Evolutionary conservation across 2,329 filamentous ascomycete genomes (phyloP), one percentile per base, ranked within the genome.

Genomic region (Aspergillus alliaceus): DNA sequence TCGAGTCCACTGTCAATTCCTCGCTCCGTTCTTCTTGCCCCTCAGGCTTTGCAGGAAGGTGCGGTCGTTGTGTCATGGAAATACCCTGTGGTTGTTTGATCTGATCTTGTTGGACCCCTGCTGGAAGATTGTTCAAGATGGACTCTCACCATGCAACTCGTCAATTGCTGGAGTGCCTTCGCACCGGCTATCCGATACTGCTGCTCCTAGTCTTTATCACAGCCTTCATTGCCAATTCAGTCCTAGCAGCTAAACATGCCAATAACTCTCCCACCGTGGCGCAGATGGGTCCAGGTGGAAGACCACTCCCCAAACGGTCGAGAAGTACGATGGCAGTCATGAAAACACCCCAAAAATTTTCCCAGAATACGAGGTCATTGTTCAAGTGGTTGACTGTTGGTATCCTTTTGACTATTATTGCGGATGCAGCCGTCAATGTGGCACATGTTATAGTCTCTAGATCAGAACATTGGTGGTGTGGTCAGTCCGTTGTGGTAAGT

Each of bases 261-360:
- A 73, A 74, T 60, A 72, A 77, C 46, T 72, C 79, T 66, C 70
- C 75, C 40, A 72, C 76, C 58, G 82, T 80, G 22, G 79, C 74
- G 31, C 75, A 84, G 63, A 86, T 82, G 53, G 93, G 93, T n/a
- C 92, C 93, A 1, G 93, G 91, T 55, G 93, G 93, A 64, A 93
- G 96, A 73, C 91, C 91, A 32, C 80, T 97, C 53, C 92, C 91
- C 58, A 89, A 86, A 70, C 85, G 79, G 77, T 80, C 73, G 57
- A 70, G 76, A 72, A 82, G 71, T 70, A 75, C 73, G 63, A 79
- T 76, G 73, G 77, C 74, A 67, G 79, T 75, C 69, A 78, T 78
- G 62, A 79, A 80, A 66, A 74, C 78, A 59, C 72, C 72, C 51
- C 77, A 78, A 62, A 82, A 86, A 64, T 86, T 91, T 72, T 88